Conservation (phyloP, 1,284 basidiomycete species). For the Trichosporon coremiiforme region DNA sequence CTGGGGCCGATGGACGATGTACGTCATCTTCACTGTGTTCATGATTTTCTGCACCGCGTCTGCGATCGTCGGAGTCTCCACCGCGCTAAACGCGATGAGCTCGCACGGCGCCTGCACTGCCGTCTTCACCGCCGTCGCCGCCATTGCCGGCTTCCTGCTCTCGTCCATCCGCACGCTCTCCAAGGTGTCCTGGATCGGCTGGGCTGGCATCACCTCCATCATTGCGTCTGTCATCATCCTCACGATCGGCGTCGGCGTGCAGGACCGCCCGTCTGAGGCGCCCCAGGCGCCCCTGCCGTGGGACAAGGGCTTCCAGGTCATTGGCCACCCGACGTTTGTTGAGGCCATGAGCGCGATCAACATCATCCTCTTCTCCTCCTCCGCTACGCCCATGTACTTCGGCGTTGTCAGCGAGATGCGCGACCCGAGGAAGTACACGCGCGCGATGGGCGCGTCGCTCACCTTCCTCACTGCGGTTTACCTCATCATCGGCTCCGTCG, state of each 20-base stretch:
- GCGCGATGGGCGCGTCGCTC: conserved; percentile 33
- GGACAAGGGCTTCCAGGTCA: conserved; percentile 42
- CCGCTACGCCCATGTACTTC: conserved; percentile 31
- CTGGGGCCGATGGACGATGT: conserved; percentile 37
- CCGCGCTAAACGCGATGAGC: conserved; percentile 44
- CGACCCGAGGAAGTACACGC: conserved; percentile 35
- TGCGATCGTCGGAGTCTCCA: conserved; percentile 39
- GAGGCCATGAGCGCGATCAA: conserved; percentile 37
- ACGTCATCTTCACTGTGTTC: conserved; percentile 29
- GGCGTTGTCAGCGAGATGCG: conserved; percentile 38
- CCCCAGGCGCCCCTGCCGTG: conserved; percentile 40
- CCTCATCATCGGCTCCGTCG: conserved; percentile 37
- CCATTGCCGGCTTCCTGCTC: conserved; percentile 42
- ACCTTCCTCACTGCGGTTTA: conserved; percentile 33
- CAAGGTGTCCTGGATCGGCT: conserved; percentile 46
- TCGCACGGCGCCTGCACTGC: conserved; percentile 47
- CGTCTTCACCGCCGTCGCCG: conserved; percentile 41
- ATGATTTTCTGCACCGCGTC: conserved; percentile 38
- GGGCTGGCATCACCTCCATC: conserved; percentile 45
- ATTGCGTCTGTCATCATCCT: conserved; percentile 42
- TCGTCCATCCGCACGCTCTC: conserved; percentile 44
- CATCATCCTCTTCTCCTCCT: conserved; percentile 28
- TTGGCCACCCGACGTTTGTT: conserved; percentile 38
- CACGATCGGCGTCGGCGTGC: conserved; percentile 48
- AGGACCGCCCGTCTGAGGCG: conserved; percentile 49